These are phyloP conservation scores for Podila horticola DNA, from an alignment of 192 early-diverging fungal species.

Conservation along the genomic window DNA sequence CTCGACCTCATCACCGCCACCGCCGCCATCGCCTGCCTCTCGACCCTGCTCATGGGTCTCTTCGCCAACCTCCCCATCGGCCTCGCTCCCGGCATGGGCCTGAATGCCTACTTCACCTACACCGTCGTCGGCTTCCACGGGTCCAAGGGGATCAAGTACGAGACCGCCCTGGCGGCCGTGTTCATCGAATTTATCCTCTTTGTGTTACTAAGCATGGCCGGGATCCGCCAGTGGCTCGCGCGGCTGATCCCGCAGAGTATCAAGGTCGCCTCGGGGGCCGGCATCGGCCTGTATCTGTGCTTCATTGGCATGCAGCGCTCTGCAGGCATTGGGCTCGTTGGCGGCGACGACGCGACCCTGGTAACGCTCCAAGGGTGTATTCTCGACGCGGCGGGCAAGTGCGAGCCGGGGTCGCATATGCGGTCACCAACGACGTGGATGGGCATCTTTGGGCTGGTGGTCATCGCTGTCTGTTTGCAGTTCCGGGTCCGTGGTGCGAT, in stretches of 20 bases:
- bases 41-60: slow-evolving; percentile 69
- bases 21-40: slow-evolving; percentile 69
- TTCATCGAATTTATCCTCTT: slow-evolving; percentile 86
- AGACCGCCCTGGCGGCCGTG: slow-evolving; percentile 77
- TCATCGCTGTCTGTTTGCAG: slow-evolving; percentile 68
- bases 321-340: slow-evolving; percentile 81
- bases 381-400: slow-evolving; percentile 64
- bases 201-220: slow-evolving; percentile 74
- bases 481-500: slow-evolving; percentile 76
- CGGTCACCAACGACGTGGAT: slow-evolving; percentile 70
- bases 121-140: slow-evolving; percentile 84
- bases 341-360: slow-evolving; percentile 66
- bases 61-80: slow-evolving; percentile 82
- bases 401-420: slow-evolving; percentile 65
- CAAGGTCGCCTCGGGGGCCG: slow-evolving; percentile 75
- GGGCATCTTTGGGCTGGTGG: slow-evolving; percentile 76
- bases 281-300: slow-evolving; percentile 79
- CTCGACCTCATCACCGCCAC: slow-evolving; percentile 82
- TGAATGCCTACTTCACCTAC: slow-evolving; percentile 86
- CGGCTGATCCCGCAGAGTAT: slow-evolving; percentile 72
- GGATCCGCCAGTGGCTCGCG: slow-evolving; percentile 81
- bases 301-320: slow-evolving; percentile 85
- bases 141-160: slow-evolving; percentile 72
- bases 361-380: slow-evolving; percentile 73
- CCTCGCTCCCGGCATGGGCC: slow-evolving; percentile 85